Conservation (phyloP, 495 filamentous ascomycete genomes). For the Achaetomiella virescens region DNA sequence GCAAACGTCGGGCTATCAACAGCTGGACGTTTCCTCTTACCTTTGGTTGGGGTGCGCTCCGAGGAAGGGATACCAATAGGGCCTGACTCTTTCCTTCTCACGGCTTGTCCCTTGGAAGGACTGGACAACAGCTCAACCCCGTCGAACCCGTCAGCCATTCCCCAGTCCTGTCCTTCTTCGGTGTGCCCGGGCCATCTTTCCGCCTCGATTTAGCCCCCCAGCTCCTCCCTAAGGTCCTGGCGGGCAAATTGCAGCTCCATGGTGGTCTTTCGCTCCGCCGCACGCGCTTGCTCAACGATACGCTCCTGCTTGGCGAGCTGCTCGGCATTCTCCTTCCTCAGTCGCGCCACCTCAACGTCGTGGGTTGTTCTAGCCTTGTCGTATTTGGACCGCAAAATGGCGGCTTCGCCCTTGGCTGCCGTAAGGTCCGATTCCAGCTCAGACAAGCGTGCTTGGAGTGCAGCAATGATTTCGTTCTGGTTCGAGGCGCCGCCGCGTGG, state of each 20-base stretch:
- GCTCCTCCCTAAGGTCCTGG: conserved; percentile 45
- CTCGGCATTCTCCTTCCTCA: conserved; percentile 43
- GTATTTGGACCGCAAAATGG: conserved; percentile 48
- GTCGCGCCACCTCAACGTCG: conserved; percentile 40
- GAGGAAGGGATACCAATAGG: conserved; percentile 31
- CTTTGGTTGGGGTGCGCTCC: conserved; percentile 45
- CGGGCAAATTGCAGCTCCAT: conserved; percentile 50
- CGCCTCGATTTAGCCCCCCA: conserved; percentile 36
- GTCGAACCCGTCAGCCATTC: conserved; percentile 48
- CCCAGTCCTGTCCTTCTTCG: conserved; percentile 43
- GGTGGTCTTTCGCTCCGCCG: conserved; percentile 38
- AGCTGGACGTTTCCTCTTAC: conserved; percentile 45
- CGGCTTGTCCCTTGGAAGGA: conserved; percentile 35
- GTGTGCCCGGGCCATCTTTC: conserved; percentile 36
- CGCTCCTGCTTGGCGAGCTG: conserved; percentile 42
- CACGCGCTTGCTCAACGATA: conserved; percentile 38
- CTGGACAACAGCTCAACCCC: conserved; percentile 45
- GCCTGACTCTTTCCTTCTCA: conserved; percentile 29
- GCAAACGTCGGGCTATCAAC: conserved; percentile 46
- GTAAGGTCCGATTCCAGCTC: conserved; percentile 40
- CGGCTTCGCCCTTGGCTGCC: conserved; percentile 44
- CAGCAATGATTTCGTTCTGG: conserved; percentile 21
- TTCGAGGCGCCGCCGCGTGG: conserved; percentile 4
- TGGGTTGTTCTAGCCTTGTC: conserved; percentile 34
- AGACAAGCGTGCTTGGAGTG: conserved; percentile 29